Evolutionary conservation across 2,329 filamentous ascomycete species (phyloP).

Genomic region (Beauveria pseudobassiana): DNA sequence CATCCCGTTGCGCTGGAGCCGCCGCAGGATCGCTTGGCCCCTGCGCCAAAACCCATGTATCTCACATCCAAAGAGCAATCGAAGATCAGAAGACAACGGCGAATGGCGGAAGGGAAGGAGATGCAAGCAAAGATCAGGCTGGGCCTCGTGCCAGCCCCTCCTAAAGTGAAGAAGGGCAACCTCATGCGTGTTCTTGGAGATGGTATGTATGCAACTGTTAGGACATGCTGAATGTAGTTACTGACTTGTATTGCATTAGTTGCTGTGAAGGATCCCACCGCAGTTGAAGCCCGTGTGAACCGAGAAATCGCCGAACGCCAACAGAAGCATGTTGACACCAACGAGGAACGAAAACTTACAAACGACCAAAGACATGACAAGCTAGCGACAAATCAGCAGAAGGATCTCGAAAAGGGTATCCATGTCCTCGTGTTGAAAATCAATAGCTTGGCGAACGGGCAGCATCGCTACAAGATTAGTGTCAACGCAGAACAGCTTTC

Average conservation of each 20-base stretch:
- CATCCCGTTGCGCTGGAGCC: conserved; percentile 88
- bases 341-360: conserved; percentile 79
- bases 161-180: conserved; percentile 96
- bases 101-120: conserved; percentile 91
- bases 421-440: conserved; percentile 85
- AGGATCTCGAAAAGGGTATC: conserved; percentile 81
- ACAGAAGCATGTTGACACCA: conserved; percentile 66
- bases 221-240: neutral
- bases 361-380: conserved; percentile 86
- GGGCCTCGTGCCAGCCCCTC: conserved; percentile 80
- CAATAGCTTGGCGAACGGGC: conserved; percentile 79
- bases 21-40: conserved; percentile 77
- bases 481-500: conserved; percentile 86
- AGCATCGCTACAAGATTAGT: conserved; percentile 87
- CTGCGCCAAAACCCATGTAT: conserved; percentile 81
- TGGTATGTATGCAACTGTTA: conserved; percentile 35
- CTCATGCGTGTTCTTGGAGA: conserved; percentile 95
- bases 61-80: conserved; percentile 86
- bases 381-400: conserved; percentile 71
- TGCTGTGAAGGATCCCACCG: conserved; percentile 89
- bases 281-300: conserved; percentile 90
- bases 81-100: conserved; percentile 80
- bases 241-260: conserved; percentile 22
- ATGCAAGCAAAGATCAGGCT: conserved; percentile 92
- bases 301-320: conserved; percentile 84